Evolutionary conservation across 306 rosid genomes (phyloP).

Genomic region (Fagus sylvatica): DNA sequence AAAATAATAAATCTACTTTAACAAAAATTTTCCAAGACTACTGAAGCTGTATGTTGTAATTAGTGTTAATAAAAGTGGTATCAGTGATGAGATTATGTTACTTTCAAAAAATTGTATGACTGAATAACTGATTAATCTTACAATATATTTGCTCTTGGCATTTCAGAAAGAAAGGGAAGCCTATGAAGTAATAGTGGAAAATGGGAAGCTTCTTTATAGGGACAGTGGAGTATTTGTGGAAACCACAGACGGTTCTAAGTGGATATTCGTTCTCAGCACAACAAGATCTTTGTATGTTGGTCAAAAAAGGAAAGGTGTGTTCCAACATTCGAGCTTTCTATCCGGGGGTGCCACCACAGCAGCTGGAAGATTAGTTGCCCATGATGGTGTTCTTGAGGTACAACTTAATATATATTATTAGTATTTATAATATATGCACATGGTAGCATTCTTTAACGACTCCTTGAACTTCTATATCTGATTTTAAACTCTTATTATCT

Average conservation of each 20-base stretch:
- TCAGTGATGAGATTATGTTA: too few relatives aligned
- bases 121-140: background rate
- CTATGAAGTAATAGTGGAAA: constrained; percentile 66
- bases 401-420: background rate
- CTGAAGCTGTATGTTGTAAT: too few relatives aligned
- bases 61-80: too few relatives aligned
- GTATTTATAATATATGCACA: too few relatives aligned
- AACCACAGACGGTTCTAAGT: constrained; percentile 68
- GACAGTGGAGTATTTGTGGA: constrained; percentile 48
- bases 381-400: constrained; percentile 72
- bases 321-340: constrained; percentile 90
- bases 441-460: too few relatives aligned
- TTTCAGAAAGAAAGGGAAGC: constrained; percentile 78
- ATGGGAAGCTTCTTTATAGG: constrained; percentile 60
- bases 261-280: constrained; percentile 93
- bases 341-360: constrained; percentile 92
- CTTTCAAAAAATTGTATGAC: too few relatives aligned
- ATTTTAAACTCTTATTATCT: background rate
- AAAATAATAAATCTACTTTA: too few relatives aligned
- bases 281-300: constrained; percentile 80
- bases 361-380: constrained; percentile 87
- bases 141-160: constrained; percentile 2
- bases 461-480: too few relatives aligned
- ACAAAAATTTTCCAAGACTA: too few relatives aligned
- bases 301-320: constrained; percentile 70